phyloP scores from a whole-genome alignment of 2,329 filamentous ascomycete genomes.

The Fragosphaeria purpurea region DNA sequence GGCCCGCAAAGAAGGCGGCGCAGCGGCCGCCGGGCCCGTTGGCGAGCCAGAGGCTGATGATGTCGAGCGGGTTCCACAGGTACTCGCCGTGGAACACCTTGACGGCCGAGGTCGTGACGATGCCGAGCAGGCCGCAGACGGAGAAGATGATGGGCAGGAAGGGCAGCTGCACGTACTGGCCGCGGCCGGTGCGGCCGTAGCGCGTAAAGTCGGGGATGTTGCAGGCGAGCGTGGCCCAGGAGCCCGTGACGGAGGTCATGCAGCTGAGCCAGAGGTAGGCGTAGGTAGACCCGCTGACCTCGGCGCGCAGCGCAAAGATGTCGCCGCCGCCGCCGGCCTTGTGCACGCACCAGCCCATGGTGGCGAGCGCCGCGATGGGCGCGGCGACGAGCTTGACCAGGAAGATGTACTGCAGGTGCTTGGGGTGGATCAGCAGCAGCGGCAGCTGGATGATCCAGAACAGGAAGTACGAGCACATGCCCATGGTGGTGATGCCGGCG shows the following conservation, averaged over 20 bases:
- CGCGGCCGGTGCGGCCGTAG: slow-evolving; percentile 25
- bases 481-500: slow-evolving; percentile 27
- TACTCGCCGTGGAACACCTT: slow-evolving; percentile 40
- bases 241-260: slow-evolving; percentile 36
- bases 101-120: slow-evolving; percentile 46
- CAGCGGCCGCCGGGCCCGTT: slow-evolving; percentile 31
- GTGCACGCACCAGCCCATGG: slow-evolving; percentile 52
- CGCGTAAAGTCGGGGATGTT: slow-evolving; percentile 47
- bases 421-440: slow-evolving; percentile 14
- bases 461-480: slow-evolving; percentile 28
- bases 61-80: slow-evolving; percentile 40
- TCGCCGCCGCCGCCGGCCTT: slow-evolving; percentile 42
- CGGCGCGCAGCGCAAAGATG: slow-evolving; percentile 24
- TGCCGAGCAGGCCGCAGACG: slow-evolving; percentile 41
- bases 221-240: slow-evolving; percentile 32
- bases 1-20: slow-evolving; percentile 36
- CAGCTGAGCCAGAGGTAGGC: slow-evolving; percentile 29
- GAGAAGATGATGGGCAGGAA: slow-evolving; percentile 39
- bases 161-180: slow-evolving; percentile 31
- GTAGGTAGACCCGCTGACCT: slow-evolving; percentile 33
- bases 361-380: slow-evolving; percentile 50
- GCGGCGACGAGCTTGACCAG: slow-evolving; percentile 39
- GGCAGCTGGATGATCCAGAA: slow-evolving; percentile 27
- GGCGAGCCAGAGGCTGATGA: slow-evolving; percentile 33
- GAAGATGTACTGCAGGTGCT: slow-evolving; percentile 25